Evolutionary conservation across 352 stramenopile species (phyloP), one percentile per base, ranked within the genome.

Genomic region (Phytophthora uliginosa): DNA sequence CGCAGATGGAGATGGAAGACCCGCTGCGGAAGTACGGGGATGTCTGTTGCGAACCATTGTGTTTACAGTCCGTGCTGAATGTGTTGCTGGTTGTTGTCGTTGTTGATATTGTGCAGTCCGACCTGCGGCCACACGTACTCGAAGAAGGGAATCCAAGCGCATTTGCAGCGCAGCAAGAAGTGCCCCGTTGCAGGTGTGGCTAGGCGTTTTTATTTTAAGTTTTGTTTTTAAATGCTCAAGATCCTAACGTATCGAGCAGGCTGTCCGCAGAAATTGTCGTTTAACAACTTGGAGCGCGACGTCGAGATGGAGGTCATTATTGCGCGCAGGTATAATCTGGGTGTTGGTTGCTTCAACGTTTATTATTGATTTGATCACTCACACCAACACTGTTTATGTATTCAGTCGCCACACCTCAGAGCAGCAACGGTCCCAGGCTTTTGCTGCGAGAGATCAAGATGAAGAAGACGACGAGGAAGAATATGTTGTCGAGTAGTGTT

Each of bases 231-330:
- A 18, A 2, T 70, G 7, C 54, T 56, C 36, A 45, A 48, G 18
- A 5, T 58, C 5, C 18, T 73, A 36, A 73, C 26, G 33, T 48
- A 55, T 28, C 6, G 6, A 63, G 4, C 62, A 96, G 90, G 90
- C 13, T 96, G 90, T 51, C 88, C 82, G 6, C 79, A 95, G 24
- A 82, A 85, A 50, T 60, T 96, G 36, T 60, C 71, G 18, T 76
- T 91, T 52, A 72, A 75, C 20, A 84, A 70, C 17, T 79, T 96
- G 42, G 90, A 96, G 71, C 90, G 88, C 50, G 86, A 96, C 50
- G 87, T 96, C 48, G 88, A 95, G 74, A 96, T 96, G 87, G 90
- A 96, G 62, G 85, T 96, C 22, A 82, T 94, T 50, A 84, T 94
- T 69, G 82, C 66, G n/a, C 78, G 82, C 53, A 78, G 70, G 86